Base-by-base conservation (phyloP, 139 green algal species). In the Chlamydomonas sphaeroides region DNA sequence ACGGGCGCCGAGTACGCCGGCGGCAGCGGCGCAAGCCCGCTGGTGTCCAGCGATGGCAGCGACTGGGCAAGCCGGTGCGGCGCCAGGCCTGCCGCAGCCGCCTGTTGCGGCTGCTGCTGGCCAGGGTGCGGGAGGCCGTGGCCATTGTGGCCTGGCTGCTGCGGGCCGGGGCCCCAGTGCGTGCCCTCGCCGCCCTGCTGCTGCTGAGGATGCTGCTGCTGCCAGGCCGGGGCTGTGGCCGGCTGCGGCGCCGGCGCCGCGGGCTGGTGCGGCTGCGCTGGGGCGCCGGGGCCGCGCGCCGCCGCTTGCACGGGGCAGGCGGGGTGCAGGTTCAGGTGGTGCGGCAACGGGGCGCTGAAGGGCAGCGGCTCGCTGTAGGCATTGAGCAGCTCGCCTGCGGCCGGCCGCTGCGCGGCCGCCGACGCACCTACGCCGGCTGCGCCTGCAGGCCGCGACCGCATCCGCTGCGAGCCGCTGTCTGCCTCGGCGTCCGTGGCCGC, bases 331-430 rank as follows among this genome's bases (percentile, higher is more conserved):
- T 56, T 2, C 28, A 79, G 32, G 39, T 79, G 72, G 36, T 68
- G 72, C 5, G 72, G 56, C 0, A 56, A 28, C 36, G 53, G 72
- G 20, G 72, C 72, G 59, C 28, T 45, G 73, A 70, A 80, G 5
- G 73, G 57, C 39, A 70, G 57, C 39, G 73, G 73, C 41, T 68
- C 56, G 35, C 57, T 80, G 73, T 80, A 80, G 39, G 73, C 59
- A 30, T 36, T 69, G 3, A 70, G 36, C 26, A 80, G 57, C 56
- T 15, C 18, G 56, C 25, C 18, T 20, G 49, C 49, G 49, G 21
- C 18, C 5, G 56, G 56, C 56, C 15, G 56, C 56, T 62, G 56
- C 1, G 17, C 23, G 23, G 2, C 20, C 56, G n/a, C 23, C 56
- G 56, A 25, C 2, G 56, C 20, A 53, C 11, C 45, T 10, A 10